Evolutionary conservation across 2,329 filamentous ascomycete species (phyloP).

Genomic region (Alternaria sp.): DNA sequence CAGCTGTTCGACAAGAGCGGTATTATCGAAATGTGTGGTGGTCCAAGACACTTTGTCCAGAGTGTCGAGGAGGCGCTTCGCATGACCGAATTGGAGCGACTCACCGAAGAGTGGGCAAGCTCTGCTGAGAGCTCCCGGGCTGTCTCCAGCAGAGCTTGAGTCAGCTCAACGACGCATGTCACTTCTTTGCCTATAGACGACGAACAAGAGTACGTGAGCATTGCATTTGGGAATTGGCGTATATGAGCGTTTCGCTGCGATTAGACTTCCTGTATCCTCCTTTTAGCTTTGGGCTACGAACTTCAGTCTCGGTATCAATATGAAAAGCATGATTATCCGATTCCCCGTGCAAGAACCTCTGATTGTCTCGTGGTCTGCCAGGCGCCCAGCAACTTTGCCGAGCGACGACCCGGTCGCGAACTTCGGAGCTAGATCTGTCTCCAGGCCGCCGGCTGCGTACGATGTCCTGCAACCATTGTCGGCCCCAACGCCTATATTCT

Average conservation of each 20-base stretch:
- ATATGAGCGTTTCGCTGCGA: neutral
- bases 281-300: neutral
- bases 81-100: slow-evolving; percentile 75
- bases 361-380: neutral
- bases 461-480: neutral
- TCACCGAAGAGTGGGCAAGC: slow-evolving; percentile 47
- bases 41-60: slow-evolving; percentile 76
- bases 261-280: neutral
- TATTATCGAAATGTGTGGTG: slow-evolving; percentile 84
- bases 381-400: neutral
- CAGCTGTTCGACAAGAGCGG: slow-evolving; percentile 77
- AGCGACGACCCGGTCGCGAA: neutral
- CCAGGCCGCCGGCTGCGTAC: neutral
- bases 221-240: neutral
- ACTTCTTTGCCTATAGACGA: neutral
- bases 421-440: neutral
- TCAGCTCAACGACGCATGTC: neutral
- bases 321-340: neutral
- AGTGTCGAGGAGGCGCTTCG: slow-evolving; percentile 85
- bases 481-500: neutral
- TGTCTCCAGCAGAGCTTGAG: slow-evolving; percentile 11
- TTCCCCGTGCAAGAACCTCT: neutral
- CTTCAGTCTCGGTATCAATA: neutral
- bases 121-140: slow-evolving; percentile 32
- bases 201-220: neutral